These are phyloP conservation scores for Lodderomyces pseudojiufengensis DNA, from an alignment of 1,139 yeast species.

Conservation along the genomic window DNA sequence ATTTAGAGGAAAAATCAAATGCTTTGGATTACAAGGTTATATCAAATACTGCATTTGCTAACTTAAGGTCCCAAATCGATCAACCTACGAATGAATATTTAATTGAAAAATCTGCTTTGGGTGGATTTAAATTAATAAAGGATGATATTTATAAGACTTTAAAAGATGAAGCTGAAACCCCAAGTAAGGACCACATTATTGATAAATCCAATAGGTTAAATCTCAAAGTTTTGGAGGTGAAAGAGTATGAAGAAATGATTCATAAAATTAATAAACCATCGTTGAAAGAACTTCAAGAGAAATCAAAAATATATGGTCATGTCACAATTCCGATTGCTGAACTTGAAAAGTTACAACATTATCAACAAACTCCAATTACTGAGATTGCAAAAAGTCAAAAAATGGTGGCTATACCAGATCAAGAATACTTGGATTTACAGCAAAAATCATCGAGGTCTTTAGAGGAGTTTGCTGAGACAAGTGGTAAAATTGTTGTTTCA, in stretches of 20 bases:
- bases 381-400: constrained; percentile 15
- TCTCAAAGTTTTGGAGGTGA: constrained; percentile 26
- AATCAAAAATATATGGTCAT: constrained; percentile 18
- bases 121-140: constrained; percentile 26
- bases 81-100: constrained; percentile 9
- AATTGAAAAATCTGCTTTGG: constrained; percentile 12
- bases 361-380: constrained; percentile 10
- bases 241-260: constrained; percentile 17
- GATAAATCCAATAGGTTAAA: constrained; percentile 14
- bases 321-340: constrained; percentile 18
- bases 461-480: constrained; percentile 14
- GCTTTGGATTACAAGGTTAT: constrained; percentile 18
- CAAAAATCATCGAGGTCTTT: constrained; percentile 7
- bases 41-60: constrained; percentile 14
- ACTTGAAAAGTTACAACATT: constrained; percentile 6
- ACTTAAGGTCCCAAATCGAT: constrained; percentile 9
- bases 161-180: constrained; percentile 9
- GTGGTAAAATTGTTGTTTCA: constrained; percentile 12
- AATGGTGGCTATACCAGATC: constrained; percentile 9
- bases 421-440: constrained; percentile 7
- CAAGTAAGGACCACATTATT: constrained; percentile 15
- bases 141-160: constrained; percentile 10
- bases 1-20: constrained; percentile 19
- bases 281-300: constrained; percentile 19
- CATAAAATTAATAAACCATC: constrained; percentile 16